Base-by-base conservation (phyloP, 139 green algal genomes). In the Coelastrella sp. region DNA sequence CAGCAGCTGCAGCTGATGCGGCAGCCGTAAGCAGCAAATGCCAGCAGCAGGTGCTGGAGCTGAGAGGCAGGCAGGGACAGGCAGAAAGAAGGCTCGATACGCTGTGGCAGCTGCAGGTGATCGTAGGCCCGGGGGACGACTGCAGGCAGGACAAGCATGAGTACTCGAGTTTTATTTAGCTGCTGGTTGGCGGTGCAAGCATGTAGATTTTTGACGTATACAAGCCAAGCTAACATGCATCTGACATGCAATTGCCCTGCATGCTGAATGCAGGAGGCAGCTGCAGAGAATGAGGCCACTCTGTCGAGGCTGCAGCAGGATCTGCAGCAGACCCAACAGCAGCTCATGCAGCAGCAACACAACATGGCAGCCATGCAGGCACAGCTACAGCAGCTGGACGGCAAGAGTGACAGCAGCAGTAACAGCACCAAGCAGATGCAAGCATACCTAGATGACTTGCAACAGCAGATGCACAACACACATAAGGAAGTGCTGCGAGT, bases 41-140 rank as follows among this genome's bases (percentile, higher is more conserved):
- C 32, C 74, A 76, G 85, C 59, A 75, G 73, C 73, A 90, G 22
- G 85, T 83, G 73, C 59, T 75, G 56, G 73, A 90, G 85, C 85
- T 90, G 11, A 47, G 73, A 19, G 85, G 85, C 8, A 60, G 85
- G 22, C 85, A 90, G 5, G 85, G 85, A 56, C 85, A 90, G 73
- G 74, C 74, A 19, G 85, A 90, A n/a, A 58, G 85, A 14, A 59
- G 85, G 20, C 74, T 90, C 58, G 85, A 90, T n/a, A 83, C 73
- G 13, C 85, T 90, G 22, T 90, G 85, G 85, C 85, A 90, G 84
- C 57, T 82, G 73, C 71, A 89, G 84, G 84, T 81, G 13, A 47
- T 47, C 32, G 1, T 47, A 1, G 32, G 32, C 32, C 32, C 32
- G 17, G 14, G 68, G 7, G n/a, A 32, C 14, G 17, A 47, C 3